phyloP scores from a whole-genome alignment of 139 green algal species.

The Zygnema circumcarinatum region DNA sequence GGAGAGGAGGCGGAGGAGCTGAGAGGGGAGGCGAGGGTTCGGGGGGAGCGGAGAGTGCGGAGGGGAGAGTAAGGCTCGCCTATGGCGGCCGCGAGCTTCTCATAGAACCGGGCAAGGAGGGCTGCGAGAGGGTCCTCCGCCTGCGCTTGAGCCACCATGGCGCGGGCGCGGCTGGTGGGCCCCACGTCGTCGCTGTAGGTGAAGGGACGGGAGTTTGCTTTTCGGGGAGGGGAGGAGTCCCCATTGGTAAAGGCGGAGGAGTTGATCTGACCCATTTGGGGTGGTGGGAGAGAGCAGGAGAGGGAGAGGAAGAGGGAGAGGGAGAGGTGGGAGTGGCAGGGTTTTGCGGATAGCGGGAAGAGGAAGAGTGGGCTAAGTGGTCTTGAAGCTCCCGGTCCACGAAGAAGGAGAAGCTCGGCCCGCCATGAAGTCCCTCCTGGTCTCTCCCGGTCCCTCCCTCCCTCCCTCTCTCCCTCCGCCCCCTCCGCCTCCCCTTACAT shows the following conservation, averaged over 20 bases:
- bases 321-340: neutral
- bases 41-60: neutral
- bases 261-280: neutral
- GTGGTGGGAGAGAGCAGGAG: neutral
- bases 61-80: neutral
- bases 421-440: too few relatives aligned
- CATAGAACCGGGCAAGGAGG: neutral
- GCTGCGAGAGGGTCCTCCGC: neutral
- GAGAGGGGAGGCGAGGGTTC: neutral
- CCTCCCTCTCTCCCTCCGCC: too few relatives aligned
- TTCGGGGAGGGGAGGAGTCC: too few relatives aligned
- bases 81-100: neutral
- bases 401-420: too few relatives aligned
- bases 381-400: too few relatives aligned
- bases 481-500: too few relatives aligned
- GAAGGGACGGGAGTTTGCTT: neutral
- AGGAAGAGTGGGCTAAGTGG: neutral
- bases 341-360: neutral
- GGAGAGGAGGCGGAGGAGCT: neutral
- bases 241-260: neutral
- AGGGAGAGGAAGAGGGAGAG: neutral
- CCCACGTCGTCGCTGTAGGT: neutral
- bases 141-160: neutral
- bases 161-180: too few relatives aligned
- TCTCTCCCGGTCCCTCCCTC: too few relatives aligned